A percentile compares a stretch with the other conserved stretches of the same genome.
phyloP scores from a whole-genome alignment of 331 rosid species.

The Malus hybrid region DNA sequence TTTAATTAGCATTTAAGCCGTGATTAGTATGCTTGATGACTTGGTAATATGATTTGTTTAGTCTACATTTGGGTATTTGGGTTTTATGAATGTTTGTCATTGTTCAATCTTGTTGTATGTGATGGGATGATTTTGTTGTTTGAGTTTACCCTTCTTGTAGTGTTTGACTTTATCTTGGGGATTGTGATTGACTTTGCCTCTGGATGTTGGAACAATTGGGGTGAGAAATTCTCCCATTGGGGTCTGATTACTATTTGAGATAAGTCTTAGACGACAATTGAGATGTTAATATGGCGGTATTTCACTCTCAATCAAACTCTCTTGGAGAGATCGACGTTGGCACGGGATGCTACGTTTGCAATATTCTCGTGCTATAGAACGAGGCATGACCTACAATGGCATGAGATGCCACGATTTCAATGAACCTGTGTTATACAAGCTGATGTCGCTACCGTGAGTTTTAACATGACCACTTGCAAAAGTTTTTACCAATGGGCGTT shows the following conservation, averaged over 20 bases:
- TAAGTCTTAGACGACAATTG: too few species aligned
- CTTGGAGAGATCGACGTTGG: background rate
- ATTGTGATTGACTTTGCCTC: background rate
- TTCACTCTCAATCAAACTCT: background rate
- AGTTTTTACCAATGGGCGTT: too few species aligned
- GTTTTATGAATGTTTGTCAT: background rate
- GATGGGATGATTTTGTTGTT: background rate
- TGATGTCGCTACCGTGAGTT: too few species aligned
- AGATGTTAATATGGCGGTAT: background rate
- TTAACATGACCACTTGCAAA: too few species aligned
- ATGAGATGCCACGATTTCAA: too few species aligned
- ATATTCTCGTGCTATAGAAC: background rate
- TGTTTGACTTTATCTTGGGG: background rate
- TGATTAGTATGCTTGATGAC: too few species aligned
- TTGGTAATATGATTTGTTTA: too few species aligned
- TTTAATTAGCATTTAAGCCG: background rate
- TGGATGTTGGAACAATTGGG: background rate
- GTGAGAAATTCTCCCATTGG: background rate
- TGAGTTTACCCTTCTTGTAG: background rate
- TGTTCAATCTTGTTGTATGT: background rate
- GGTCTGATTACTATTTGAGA: too few species aligned
- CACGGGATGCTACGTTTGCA: background rate
- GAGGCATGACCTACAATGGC: background rate
- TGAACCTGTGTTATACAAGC: too few species aligned
- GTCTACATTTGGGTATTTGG: background rate